Conservation (phyloP, 106 monocot genomes). For the Posidonia australis region DNA sequence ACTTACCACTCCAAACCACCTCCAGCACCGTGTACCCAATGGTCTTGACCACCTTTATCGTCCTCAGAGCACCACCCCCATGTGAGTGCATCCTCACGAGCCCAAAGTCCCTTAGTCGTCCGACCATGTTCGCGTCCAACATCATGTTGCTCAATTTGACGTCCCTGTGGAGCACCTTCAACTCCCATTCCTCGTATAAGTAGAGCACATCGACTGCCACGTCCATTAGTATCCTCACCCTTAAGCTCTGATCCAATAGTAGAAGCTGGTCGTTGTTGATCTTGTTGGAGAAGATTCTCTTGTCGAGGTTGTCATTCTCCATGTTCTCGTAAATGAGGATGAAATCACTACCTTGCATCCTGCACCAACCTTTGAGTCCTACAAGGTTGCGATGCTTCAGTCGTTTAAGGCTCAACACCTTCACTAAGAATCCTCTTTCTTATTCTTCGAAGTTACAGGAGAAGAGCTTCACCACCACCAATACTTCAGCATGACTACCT, state of each 20-base stretch:
- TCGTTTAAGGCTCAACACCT: constrained; percentile 13
- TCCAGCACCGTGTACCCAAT: constrained; percentile 24
- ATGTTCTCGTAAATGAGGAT: constrained; percentile 25
- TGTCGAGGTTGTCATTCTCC: constrained; percentile 19
- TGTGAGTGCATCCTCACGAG: constrained; percentile 6
- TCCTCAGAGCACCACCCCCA: neutral
- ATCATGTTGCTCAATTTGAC: constrained; percentile 25
- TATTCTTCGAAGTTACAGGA: constrained; percentile 3
- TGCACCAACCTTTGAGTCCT: constrained; percentile 10
- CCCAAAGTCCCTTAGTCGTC: constrained; percentile 23
- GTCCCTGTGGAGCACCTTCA: constrained; percentile 20
- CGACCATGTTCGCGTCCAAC: constrained; percentile 16
- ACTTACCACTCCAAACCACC: constrained; percentile 4
- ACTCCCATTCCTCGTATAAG: constrained; percentile 20
- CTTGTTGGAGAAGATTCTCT: constrained; percentile 6
- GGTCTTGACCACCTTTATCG: constrained; percentile 11
- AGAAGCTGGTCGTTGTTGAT: too few species aligned
- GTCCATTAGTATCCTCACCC: constrained; percentile 13
- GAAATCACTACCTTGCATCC: constrained; percentile 6
- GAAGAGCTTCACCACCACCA: constrained; percentile 17
- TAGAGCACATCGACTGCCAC: constrained; percentile 17
- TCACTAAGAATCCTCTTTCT: constrained; percentile 3
- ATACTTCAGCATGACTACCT: constrained; percentile 6
- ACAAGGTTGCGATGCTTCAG: constrained; percentile 17
- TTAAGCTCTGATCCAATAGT: constrained; percentile 3